Evolutionary conservation across 176 grass and related monocot species (phyloP).

Genomic region (Carex pumila): DNA sequence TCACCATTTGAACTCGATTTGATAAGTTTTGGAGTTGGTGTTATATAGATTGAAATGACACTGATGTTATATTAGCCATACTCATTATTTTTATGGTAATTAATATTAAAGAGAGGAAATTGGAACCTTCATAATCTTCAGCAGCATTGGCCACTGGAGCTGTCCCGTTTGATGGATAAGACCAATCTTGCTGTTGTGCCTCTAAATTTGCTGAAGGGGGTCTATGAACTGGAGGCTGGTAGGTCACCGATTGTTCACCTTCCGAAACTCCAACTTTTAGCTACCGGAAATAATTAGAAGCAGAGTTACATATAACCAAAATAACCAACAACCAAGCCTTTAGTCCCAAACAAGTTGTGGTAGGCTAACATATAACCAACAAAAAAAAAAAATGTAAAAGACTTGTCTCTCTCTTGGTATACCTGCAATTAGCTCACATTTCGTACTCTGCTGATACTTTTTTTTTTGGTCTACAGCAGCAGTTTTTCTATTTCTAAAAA

Average conservation of each 20-base stretch:
- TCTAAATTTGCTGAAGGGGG: slow-evolving; percentile 6
- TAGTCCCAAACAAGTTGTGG: too few species aligned
- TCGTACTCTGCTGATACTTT: neutral
- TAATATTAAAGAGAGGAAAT: neutral
- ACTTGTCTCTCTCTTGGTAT: neutral
- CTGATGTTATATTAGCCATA: too few species aligned
- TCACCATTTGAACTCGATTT: too few species aligned
- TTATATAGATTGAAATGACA: too few species aligned
- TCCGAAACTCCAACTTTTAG: slow-evolving; percentile 8
- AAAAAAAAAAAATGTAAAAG: neutral
- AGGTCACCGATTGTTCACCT: neutral
- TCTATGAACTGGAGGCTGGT: neutral
- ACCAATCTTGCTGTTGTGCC: neutral
- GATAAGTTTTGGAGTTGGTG: too few species aligned
- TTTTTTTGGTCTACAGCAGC: neutral
- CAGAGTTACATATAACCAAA: neutral
- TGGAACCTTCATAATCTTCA: slow-evolving; percentile 11
- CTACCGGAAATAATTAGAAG: neutral
- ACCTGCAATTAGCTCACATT: neutral
- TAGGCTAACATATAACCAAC: neutral
- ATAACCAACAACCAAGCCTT: too few species aligned
- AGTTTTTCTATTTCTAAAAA: neutral
- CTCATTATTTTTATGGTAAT: neutral
- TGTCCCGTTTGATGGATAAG: neutral
- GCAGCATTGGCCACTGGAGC: neutral